These are phyloP conservation scores for Tremella mesenterica DNA, from an alignment of 768 basidiomycete species.

Conservation along the genomic window DNA sequence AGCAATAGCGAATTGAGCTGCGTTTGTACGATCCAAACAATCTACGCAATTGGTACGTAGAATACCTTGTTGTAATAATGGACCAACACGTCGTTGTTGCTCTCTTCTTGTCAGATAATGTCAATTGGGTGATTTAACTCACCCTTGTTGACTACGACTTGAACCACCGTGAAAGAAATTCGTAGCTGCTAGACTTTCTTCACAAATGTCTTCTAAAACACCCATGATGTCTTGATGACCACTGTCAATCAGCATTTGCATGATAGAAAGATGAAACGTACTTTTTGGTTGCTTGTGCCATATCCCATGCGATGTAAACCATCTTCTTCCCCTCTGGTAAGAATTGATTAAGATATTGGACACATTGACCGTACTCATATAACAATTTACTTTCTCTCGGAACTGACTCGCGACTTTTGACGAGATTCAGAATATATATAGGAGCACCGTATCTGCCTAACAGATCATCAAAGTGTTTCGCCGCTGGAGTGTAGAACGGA, in stretches of 20 bases:
- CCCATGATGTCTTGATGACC: conserved; percentile 94
- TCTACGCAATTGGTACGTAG: conserved; percentile 95
- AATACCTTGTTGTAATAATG: conserved; percentile 81
- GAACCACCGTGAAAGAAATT: conserved; percentile 92
- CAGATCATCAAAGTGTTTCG: conserved; percentile 84
- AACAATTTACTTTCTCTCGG: conserved; percentile 78
- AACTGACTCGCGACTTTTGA: conserved; percentile 52
- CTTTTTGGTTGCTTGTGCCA: conserved; percentile 92
- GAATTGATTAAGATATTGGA: conserved; percentile 89
- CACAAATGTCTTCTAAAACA: conserved; percentile 86
- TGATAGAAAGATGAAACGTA: conserved; percentile 40
- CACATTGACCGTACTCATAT: conserved; percentile 84
- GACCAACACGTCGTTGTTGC: conserved; percentile 13
- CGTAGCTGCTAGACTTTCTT: conserved; percentile 82
- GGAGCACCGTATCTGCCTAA: conserved; percentile 82
- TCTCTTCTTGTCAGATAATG: not conserved
- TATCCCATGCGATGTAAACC: conserved; percentile 91
- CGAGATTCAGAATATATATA: conserved; percentile 83
- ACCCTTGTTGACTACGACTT: conserved; percentile 39
- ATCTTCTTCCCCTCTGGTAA: conserved; percentile 76
- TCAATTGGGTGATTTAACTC: not conserved
- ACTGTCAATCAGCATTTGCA: conserved; percentile 47
- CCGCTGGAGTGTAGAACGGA: conserved; percentile 87
- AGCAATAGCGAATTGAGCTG: conserved; percentile 92
- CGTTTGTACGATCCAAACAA: conserved; percentile 91